Evolutionary conservation across 345 rosid species (phyloP).

Genomic region (Pugionium dolabratum): DNA sequence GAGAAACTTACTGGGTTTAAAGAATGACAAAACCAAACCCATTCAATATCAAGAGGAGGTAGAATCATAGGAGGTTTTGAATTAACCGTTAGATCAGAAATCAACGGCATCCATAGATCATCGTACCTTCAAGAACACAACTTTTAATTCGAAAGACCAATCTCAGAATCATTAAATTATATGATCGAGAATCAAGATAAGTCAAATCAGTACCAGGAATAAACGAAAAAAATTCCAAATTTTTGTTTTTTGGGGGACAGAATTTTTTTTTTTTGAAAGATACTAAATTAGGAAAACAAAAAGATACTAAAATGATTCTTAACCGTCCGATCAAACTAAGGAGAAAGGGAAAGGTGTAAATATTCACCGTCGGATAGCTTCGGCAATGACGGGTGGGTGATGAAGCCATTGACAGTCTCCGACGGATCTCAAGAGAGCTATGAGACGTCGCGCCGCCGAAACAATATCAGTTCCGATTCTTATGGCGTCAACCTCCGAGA

Average conservation of each 20-base stretch:
- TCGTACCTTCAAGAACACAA: slow-evolving; percentile 59
- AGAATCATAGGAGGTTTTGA: slow-evolving; percentile 63
- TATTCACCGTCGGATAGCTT: slow-evolving; percentile 76
- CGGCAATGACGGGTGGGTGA: slow-evolving; percentile 46
- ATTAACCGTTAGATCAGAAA: slow-evolving; percentile 69
- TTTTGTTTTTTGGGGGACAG: no score
- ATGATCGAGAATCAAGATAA: not conserved
- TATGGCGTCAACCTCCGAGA: slow-evolving; percentile 54
- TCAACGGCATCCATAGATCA: slow-evolving; percentile 94
- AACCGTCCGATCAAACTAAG: slow-evolving; percentile 24
- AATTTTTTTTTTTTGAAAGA: no score
- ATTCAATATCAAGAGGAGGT: slow-evolving; percentile 90
- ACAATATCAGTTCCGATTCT: slow-evolving; percentile 65
- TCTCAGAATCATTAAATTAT: not conserved
- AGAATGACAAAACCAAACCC: slow-evolving; percentile 96
- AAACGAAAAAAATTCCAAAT: not conserved
- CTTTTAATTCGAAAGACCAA: slow-evolving; percentile 13
- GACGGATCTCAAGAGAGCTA: slow-evolving; percentile 61
- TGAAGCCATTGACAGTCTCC: slow-evolving; percentile 72
- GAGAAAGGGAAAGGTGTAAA: not conserved
- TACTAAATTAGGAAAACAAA: no score
- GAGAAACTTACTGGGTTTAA: slow-evolving; percentile 68
- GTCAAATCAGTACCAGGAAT: not conserved
- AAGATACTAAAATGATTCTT: not conserved
- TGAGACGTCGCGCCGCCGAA: slow-evolving; percentile 62